Conservation (phyloP, 257 asterid genomes). For the Plantago major region DNA sequence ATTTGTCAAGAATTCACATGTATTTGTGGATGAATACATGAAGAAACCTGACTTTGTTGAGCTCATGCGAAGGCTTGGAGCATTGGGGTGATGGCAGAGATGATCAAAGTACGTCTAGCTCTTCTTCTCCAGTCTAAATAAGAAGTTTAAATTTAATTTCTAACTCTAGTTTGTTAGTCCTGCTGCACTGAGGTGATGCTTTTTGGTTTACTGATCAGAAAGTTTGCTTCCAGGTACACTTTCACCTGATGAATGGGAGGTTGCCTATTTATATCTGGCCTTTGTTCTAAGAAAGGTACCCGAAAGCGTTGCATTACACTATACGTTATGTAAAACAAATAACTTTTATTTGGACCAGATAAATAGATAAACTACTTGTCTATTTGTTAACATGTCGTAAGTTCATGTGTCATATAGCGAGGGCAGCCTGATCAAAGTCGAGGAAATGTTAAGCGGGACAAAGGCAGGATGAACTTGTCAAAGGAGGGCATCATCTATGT, state of each 20-base stretch:
- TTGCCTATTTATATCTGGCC: slow-evolving; percentile 77
- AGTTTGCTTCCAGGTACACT: slow-evolving; percentile 55
- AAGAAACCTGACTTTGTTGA: slow-evolving; percentile 80
- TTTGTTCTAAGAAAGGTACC: slow-evolving; percentile 77
- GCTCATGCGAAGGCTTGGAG: slow-evolving; percentile 96
- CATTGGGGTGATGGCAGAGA: slow-evolving; percentile 86
- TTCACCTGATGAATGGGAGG: slow-evolving; percentile 96
- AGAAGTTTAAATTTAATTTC: background rate
- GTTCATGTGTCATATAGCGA: slow-evolving; percentile 35
- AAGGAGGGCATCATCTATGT: slow-evolving; percentile 60
- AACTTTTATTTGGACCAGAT: background rate
- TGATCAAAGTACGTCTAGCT: slow-evolving; percentile 53
- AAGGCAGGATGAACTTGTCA: slow-evolving; percentile 69
- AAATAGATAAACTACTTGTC: background rate
- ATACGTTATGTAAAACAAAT: background rate
- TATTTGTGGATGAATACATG: slow-evolving; percentile 82
- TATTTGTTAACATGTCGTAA: background rate
- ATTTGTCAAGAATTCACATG: slow-evolving; percentile 71
- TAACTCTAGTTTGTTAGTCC: background rate
- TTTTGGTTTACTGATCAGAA: slow-evolving; percentile 4
- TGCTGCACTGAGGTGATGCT: background rate
- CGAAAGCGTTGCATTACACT: background rate
- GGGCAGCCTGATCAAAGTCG: slow-evolving; percentile 56
- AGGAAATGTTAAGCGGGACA: slow-evolving; percentile 38
- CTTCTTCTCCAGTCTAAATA: background rate